Evolutionary conservation across 2,329 filamentous ascomycete species (phyloP).

Genomic region (Fusarium guadeloupense): DNA sequence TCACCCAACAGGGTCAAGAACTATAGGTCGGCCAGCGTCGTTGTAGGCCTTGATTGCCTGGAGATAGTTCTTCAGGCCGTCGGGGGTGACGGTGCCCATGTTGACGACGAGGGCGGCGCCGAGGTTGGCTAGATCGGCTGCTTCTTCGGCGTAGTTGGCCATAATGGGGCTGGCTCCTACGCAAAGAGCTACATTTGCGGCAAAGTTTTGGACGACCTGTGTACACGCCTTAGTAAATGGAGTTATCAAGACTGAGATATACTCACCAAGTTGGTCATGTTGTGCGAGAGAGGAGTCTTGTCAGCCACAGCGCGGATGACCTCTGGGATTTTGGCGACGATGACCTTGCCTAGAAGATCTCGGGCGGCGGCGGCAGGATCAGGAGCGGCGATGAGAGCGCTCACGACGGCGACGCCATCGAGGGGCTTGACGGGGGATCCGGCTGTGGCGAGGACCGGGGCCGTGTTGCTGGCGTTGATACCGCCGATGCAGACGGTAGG

Average conservation of each 20-base stretch:
- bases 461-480: conserved; percentile 79
- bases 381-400: conserved; percentile 80
- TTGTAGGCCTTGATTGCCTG: conserved; percentile 86
- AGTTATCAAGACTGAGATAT: not conserved
- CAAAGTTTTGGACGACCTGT: conserved; percentile 87
- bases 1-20: conserved; percentile 89
- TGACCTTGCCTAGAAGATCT: conserved; percentile 58
- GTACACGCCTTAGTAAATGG: not conserved
- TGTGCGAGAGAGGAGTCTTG: conserved; percentile 81
- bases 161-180: conserved; percentile 93
- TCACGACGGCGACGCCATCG: conserved; percentile 88
- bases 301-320: conserved; percentile 70
- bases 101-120: conserved; percentile 87
- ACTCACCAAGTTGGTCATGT: conserved; percentile 89
- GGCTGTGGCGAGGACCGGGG: conserved; percentile 78
- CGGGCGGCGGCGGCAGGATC: conserved; percentile 72
- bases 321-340: conserved; percentile 60
- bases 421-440: conserved; percentile 64
- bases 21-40: conserved; percentile 73
- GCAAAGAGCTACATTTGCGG: conserved; percentile 87
- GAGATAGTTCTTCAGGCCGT: conserved; percentile 75
- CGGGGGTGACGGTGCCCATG: conserved; percentile 89
- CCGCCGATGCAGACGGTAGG: conserved; percentile 88
- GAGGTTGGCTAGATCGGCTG: conserved; percentile 78
- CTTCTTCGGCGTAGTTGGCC: conserved; percentile 87